phyloP scores from a whole-genome alignment of 306 rosid genomes.

The Sicyos edulis region DNA sequence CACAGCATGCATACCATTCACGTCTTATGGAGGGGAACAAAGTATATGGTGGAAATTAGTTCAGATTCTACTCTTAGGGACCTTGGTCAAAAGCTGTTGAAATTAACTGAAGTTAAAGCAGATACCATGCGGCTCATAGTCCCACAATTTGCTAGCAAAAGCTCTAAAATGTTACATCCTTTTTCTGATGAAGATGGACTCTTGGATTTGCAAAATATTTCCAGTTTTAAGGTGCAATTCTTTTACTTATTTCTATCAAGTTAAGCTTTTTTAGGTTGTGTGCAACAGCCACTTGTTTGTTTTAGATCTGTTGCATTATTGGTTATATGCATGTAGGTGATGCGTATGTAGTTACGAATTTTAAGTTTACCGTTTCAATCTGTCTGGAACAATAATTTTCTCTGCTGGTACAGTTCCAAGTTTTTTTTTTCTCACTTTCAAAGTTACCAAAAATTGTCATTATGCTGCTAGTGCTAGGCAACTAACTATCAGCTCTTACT shows the following conservation, averaged over 20 bases:
- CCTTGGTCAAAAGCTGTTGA: conserved; percentile 63
- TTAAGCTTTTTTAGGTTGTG: background rate
- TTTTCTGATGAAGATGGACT: conserved; percentile 62
- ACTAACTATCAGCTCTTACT: conserved; percentile 15
- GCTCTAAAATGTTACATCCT: conserved; percentile 63
- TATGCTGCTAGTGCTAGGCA: background rate
- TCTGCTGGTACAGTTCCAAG: background rate
- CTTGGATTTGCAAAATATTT: conserved; percentile 56
- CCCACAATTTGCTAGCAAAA: conserved; percentile 42
- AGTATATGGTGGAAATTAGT: conserved; percentile 48
- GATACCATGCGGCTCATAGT: conserved; percentile 83
- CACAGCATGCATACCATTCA: conserved; percentile 31
- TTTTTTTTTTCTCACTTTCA: background rate
- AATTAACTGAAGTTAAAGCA: conserved; percentile 50
- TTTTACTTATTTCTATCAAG: background rate
- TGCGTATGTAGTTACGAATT: background rate
- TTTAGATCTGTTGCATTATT: background rate
- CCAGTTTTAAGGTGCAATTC: conserved; percentile 50
- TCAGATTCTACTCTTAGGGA: conserved; percentile 53
- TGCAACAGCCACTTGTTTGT: background rate
- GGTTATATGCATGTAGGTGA: background rate
- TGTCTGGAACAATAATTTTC: background rate
- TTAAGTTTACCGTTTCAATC: background rate
- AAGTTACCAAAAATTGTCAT: conserved; percentile 1
- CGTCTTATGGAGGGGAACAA: conserved; percentile 75